Percentiles rank a stretch among this genome's conserved stretches.
Conservation (phyloP, 257 asterid species). For the Linaria vulgaris region DNA sequence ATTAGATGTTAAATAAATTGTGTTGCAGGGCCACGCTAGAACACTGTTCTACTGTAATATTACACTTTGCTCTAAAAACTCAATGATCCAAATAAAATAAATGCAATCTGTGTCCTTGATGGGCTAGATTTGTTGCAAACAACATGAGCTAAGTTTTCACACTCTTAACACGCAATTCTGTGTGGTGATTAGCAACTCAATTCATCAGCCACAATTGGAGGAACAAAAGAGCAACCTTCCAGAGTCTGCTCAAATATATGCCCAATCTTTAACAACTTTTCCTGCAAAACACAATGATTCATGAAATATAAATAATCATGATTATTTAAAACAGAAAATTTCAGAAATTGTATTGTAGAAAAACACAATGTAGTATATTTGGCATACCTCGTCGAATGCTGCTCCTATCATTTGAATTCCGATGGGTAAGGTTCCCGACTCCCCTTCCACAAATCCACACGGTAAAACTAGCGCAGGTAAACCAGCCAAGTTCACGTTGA, state of each 20-base stretch:
- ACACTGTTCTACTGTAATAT: too few species aligned
- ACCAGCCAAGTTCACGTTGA: conserved; percentile 96
- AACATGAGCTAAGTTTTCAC: too few species aligned
- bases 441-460: conserved; percentile 77
- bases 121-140: too few species aligned
- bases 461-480: conserved; percentile 97
- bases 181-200: conserved; percentile 19
- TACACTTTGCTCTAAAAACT: too few species aligned
- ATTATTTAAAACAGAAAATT: neutral
- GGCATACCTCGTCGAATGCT: conserved; percentile 75
- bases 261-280: conserved; percentile 72
- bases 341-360: too few species aligned
- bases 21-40: too few species aligned
- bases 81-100: too few species aligned
- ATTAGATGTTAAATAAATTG: too few species aligned
- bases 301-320: neutral
- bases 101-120: too few species aligned
- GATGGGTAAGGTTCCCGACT: conserved; percentile 60
- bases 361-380: too few species aligned
- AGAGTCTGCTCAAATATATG: conserved; percentile 95
- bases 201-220: conserved; percentile 70
- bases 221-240: conserved; percentile 58
- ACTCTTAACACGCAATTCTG: neutral
- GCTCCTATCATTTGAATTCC: conserved; percentile 96
- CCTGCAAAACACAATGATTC: conserved; percentile 48